A percentile compares a stretch with the other conserved stretches of the same genome.
Evolutionary conservation across 2,329 filamentous ascomycete species (phyloP).

Genomic region (Niveomyces coronatus): DNA sequence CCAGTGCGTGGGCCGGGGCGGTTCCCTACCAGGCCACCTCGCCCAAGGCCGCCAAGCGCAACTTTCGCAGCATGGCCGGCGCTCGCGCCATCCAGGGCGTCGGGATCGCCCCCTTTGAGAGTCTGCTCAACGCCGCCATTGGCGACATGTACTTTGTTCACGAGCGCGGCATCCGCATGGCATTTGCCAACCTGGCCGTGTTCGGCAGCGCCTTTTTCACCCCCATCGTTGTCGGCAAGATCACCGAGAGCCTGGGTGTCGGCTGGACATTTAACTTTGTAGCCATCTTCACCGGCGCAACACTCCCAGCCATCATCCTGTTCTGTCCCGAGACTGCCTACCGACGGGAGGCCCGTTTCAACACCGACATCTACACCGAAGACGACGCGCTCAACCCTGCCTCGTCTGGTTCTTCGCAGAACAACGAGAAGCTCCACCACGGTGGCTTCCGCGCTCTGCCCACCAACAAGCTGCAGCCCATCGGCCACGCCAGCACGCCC

Average conservation of each 20-base stretch:
- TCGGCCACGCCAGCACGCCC: slow-evolving; percentile 26
- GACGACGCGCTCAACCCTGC: slow-evolving; percentile 14
- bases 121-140: slow-evolving; percentile 76
- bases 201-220: slow-evolving; percentile 55
- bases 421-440: slow-evolving; percentile 5
- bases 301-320: slow-evolving; percentile 62
- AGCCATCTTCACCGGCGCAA: slow-evolving; percentile 66
- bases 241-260: slow-evolving; percentile 68
- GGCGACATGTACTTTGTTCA: slow-evolving; percentile 88
- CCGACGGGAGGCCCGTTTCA: slow-evolving; percentile 52
- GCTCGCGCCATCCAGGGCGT: slow-evolving; percentile 80
- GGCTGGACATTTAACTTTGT: slow-evolving; percentile 83
- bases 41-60: slow-evolving; percentile 2
- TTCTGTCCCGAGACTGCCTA: slow-evolving; percentile 82
- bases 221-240: slow-evolving; percentile 82
- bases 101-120: slow-evolving; percentile 80
- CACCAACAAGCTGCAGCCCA: slow-evolving; percentile 21
- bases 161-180: slow-evolving; percentile 78
- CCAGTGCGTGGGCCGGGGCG: slow-evolving; percentile 68
- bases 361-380: slow-evolving; percentile 52
- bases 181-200: slow-evolving; percentile 52
- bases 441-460: slow-evolving; percentile 23
- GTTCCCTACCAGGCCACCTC: slow-evolving; percentile 21
- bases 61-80: slow-evolving; percentile 62
- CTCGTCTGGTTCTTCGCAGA: slow-evolving; percentile 5